Percentiles rank a stretch among this genome's conserved stretches.
Evolutionary conservation across 2,329 filamentous ascomycete species (phyloP).

Genomic region (Diaporthe destruens): DNA sequence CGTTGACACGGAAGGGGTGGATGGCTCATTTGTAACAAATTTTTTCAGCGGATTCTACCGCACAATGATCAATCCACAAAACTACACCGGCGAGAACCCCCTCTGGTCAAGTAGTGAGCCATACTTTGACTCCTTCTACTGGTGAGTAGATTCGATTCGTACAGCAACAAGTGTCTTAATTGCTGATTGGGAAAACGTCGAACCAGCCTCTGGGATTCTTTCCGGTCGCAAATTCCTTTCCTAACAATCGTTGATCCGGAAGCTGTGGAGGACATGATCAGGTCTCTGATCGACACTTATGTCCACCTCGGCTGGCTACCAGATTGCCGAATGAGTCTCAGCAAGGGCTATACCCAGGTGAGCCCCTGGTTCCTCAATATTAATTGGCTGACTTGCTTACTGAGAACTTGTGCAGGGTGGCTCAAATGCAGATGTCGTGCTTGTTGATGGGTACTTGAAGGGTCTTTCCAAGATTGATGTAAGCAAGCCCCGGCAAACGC

Average conservation of each 20-base stretch:
- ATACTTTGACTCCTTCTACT: conserved; percentile 83
- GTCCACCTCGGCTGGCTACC: conserved; percentile 74
- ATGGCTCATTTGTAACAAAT: conserved; percentile 66
- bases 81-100: conserved; percentile 80
- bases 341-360: conserved; percentile 76
- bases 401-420: conserved; percentile 65
- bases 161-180: neutral
- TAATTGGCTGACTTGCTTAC: neutral
- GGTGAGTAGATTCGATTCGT: conserved; percentile 55
- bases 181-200: neutral
- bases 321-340: conserved; percentile 76
- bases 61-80: conserved; percentile 79
- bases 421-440: conserved; percentile 78
- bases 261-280: conserved; percentile 74
- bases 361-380: conserved; percentile 44
- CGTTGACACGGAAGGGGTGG: conserved; percentile 65
- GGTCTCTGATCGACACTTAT: conserved; percentile 79
- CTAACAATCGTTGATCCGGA: conserved; percentile 76
- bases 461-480: conserved; percentile 69
- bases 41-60: conserved; percentile 82
- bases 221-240: conserved; percentile 76
- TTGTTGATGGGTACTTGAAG: conserved; percentile 77
- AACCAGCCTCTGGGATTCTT: conserved; percentile 75
- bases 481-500: conserved; percentile 39
- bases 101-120: conserved; percentile 75